phyloP scores from a whole-genome alignment of 441 rosid genomes.

The Biscutella auriculata region DNA sequence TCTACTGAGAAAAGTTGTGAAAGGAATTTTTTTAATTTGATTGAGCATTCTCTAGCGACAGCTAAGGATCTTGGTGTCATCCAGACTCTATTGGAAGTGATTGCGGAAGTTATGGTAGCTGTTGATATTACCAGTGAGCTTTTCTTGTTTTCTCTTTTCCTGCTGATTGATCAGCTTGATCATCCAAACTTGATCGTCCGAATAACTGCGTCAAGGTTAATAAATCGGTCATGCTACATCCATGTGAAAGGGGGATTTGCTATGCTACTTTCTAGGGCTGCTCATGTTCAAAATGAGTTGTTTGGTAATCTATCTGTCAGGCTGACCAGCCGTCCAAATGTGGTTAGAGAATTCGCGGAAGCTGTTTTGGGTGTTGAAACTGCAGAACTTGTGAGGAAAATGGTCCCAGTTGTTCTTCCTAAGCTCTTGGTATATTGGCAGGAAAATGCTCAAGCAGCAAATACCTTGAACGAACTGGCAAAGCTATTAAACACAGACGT shows the following conservation, averaged over 20 bases:
- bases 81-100: constrained; percentile 77
- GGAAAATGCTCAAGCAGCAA: constrained; percentile 54
- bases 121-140: constrained; percentile 56
- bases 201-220: constrained; percentile 61
- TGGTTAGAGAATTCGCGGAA: constrained; percentile 91
- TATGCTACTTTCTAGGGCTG: constrained; percentile 46
- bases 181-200: constrained; percentile 57
- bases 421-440: constrained; percentile 79
- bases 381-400: constrained; percentile 61
- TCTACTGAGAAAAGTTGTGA: constrained; percentile 33
- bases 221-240: constrained; percentile 58
- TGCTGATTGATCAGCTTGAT: constrained; percentile 91
- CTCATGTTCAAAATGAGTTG: constrained; percentile 50
- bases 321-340: constrained; percentile 52
- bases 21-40: constrained; percentile 43
- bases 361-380: constrained; percentile 69
- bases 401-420: constrained; percentile 88
- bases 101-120: constrained; percentile 66
- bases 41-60: constrained; percentile 46
- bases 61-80: constrained; percentile 57
- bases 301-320: constrained; percentile 58
- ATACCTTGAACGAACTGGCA: constrained; percentile 58
- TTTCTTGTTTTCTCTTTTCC: constrained; percentile 59
- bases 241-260: constrained; percentile 83
- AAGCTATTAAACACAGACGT: constrained; percentile 60